Evolutionary conservation across 1,284 basidiomycete genomes (phyloP).

Genomic region (Fomitopsis palustris): DNA sequence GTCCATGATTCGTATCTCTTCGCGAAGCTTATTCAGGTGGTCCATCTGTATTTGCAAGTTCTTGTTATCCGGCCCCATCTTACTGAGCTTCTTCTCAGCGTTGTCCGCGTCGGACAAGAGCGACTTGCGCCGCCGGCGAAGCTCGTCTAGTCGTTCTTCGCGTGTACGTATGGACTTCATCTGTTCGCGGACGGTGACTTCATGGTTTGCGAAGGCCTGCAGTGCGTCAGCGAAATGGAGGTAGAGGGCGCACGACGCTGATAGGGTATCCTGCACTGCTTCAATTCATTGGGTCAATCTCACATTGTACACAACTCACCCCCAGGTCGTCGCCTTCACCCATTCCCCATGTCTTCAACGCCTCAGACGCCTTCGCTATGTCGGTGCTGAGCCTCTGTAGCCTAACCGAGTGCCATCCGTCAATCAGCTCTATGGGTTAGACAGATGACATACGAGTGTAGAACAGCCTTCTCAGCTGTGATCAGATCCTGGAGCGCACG

Average conservation of each 20-base stretch:
- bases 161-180: slow-evolving; percentile 79
- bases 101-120: slow-evolving; percentile 75
- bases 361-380: slow-evolving; percentile 70
- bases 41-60: slow-evolving; percentile 77
- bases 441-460: slow-evolving; percentile 56
- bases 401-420: slow-evolving; percentile 30
- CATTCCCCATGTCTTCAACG: slow-evolving; percentile 74
- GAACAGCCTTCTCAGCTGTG: slow-evolving; percentile 81
- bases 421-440: background rate
- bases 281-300: background rate
- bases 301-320: slow-evolving; percentile 39
- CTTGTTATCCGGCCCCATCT: slow-evolving; percentile 92
- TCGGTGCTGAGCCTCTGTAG: slow-evolving; percentile 65
- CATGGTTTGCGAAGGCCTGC: slow-evolving; percentile 70
- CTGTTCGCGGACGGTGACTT: slow-evolving; percentile 69
- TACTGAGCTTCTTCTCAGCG: slow-evolving; percentile 88
- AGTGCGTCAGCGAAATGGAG: slow-evolving; percentile 70
- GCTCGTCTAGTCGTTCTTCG: slow-evolving; percentile 81
- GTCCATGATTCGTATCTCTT: slow-evolving; percentile 80
- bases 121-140: slow-evolving; percentile 67
- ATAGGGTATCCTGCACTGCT: slow-evolving; percentile 65
- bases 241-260: slow-evolving; percentile 70
- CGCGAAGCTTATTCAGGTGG: slow-evolving; percentile 66
- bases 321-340: slow-evolving; percentile 88
- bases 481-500: slow-evolving; percentile 86